Evolutionary conservation across 208 protist genomes (phyloP), one percentile per base, ranked within the genome.

Genomic region (Wallacemonas collosoma): DNA sequence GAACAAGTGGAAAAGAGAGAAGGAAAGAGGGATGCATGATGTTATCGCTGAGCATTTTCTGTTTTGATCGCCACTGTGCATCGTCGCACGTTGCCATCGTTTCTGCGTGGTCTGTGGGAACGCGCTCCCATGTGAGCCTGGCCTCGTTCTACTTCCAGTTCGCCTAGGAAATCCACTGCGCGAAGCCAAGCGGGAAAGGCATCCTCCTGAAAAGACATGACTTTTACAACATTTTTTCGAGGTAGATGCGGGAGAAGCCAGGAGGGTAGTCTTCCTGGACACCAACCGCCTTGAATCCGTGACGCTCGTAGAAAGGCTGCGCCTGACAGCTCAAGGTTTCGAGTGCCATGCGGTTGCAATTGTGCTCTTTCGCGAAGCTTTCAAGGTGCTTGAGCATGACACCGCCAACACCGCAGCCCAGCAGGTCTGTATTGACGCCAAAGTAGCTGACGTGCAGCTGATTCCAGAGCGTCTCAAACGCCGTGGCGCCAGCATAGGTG

Each of bases 301-400:
- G 71, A 5, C 41, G 9, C 55, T 75, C 71, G 26, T 57, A 61
- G 14, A 53, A 65, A 0, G 68, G 58, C 15, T 65, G 44, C 2
- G 71, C 56, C 67, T 72, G 67, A 53, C 67, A 72, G 43, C 67
- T 72, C 67, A 62, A 63, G 9, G 55, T 72, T n/a, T 72, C 54
- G 8, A 72, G 50, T 38, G 55, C 17, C 7, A 72, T 60, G 35
- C 55, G 67, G 38, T 44, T 63, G 67, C 67, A 72, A 26, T 56
- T 50, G 7, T 72, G 7, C 36, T 60, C 50, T 3, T 51, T 60
- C 6, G 67, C 67, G 8, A 72, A 0, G 8, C 45, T 54, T 17
- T 53, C 67, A 0, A 72, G 17, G 0, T 63, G 43, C 9, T 26
- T 7, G 9, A 72, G 7, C 40, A 72, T 51, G 5, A 41, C 5